phyloP scores from a whole-genome alignment of 73 alveolate species.

The Paramecium octaurelia region DNA sequence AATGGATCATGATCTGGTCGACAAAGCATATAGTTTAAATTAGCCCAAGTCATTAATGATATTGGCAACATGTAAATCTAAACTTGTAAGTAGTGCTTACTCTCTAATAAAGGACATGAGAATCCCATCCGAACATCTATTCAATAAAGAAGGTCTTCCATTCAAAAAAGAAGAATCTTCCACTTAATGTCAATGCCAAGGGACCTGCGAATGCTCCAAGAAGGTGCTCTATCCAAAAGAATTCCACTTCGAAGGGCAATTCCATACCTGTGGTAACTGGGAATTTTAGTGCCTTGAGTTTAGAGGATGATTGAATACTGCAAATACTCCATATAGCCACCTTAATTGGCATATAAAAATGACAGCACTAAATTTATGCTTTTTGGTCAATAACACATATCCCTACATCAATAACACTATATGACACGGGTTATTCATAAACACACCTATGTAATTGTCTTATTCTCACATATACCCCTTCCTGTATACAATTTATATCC shows the following conservation, averaged over 20 bases:
- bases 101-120: slow-evolving; percentile 52
- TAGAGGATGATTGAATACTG: neutral
- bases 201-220: slow-evolving; percentile 62
- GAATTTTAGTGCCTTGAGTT: slow-evolving; percentile 27
- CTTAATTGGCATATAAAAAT: slow-evolving; percentile 35
- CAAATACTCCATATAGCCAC: slow-evolving; percentile 59
- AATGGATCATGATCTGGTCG: slow-evolving; percentile 59
- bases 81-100: neutral
- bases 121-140: slow-evolving; percentile 29
- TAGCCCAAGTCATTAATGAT: slow-evolving; percentile 58
- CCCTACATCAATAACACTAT: slow-evolving; percentile 52
- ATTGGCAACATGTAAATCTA: slow-evolving; percentile 54
- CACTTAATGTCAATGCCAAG: slow-evolving; percentile 17
- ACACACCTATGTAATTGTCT: neutral
- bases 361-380: slow-evolving; percentile 48
- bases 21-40: slow-evolving; percentile 55
- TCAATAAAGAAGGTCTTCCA: slow-evolving; percentile 6
- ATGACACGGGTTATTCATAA: slow-evolving; percentile 64
- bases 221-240: slow-evolving; percentile 59
- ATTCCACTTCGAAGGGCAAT: slow-evolving; percentile 57
- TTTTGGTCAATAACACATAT: slow-evolving; percentile 37
- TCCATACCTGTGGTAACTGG: slow-evolving; percentile 53
- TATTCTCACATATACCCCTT: slow-evolving; percentile 8
- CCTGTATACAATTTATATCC: slow-evolving; percentile 57
- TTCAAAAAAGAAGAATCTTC: slow-evolving; percentile 52